These are phyloP conservation scores for Saitoella complicata DNA, from an alignment of 805 yeast genomes.

Conservation along the genomic window DNA sequence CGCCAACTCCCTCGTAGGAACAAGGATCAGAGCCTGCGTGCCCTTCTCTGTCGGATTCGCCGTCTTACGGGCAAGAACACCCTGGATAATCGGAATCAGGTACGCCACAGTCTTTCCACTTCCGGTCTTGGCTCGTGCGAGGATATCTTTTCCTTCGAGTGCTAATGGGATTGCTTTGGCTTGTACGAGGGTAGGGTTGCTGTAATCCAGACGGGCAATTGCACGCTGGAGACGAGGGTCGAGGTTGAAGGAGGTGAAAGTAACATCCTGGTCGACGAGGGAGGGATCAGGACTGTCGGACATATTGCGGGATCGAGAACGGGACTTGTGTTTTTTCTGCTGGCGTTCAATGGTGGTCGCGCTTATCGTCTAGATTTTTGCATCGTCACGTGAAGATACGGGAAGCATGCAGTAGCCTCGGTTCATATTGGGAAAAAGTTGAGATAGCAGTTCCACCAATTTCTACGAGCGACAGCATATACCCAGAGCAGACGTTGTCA, in stretches of 20 bases:
- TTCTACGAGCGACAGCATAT: no score
- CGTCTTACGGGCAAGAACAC: slow-evolving; percentile 32
- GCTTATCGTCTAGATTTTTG: no score
- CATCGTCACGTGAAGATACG: no score
- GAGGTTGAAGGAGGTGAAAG: slow-evolving; percentile 61
- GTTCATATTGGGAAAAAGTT: no score
- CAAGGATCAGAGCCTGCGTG: slow-evolving; percentile 54
- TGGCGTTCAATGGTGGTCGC: no score
- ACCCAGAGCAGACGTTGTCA: no score
- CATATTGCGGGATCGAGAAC: no score
- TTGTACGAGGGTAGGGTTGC: slow-evolving; percentile 80
- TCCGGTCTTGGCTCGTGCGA: slow-evolving; percentile 90
- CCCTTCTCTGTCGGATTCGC: slow-evolving; percentile 15
- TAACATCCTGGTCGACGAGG: slow-evolving; percentile 37
- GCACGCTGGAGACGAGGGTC: slow-evolving; percentile 81
- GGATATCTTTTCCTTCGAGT: slow-evolving; percentile 74
- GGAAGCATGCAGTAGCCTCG: no score
- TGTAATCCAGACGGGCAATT: slow-evolving; percentile 54
- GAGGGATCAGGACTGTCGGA: no score
- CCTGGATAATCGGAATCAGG: slow-evolving; percentile 69
- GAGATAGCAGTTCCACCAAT: no score
- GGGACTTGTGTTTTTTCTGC: no score
- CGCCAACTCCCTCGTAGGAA: slow-evolving; percentile 85
- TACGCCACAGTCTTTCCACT: slow-evolving; percentile 93
- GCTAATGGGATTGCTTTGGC: slow-evolving; percentile 86